A percentile compares a stretch with the other conserved stretches of the same genome.
Conservation (phyloP, 2,329 filamentous ascomycete species). For the Calonectria naviculata region DNA sequence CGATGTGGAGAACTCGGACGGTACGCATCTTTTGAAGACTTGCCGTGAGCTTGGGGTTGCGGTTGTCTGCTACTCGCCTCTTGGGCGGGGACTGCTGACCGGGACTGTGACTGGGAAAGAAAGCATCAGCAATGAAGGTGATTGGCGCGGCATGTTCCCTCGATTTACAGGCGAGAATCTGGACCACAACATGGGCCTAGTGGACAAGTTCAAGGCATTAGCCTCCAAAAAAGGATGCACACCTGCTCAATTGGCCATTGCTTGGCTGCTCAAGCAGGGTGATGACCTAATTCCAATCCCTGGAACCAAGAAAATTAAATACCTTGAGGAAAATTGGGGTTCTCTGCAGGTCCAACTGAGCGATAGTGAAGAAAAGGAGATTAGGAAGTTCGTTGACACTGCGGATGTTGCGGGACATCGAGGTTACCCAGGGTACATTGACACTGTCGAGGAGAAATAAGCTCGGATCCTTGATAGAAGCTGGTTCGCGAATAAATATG, state of each 20-base stretch:
- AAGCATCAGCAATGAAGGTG: slow-evolving; percentile 40
- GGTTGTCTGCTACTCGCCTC: slow-evolving; percentile 67
- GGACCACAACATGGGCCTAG: slow-evolving; percentile 62
- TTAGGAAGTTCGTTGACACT: slow-evolving; percentile 32
- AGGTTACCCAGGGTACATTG: not conserved
- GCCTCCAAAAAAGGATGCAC: slow-evolving; percentile 65
- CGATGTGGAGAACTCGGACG: slow-evolving; percentile 64
- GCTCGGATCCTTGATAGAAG: not conserved
- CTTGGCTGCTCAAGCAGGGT: slow-evolving; percentile 70
- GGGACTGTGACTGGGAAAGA: slow-evolving; percentile 59
- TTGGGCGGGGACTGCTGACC: slow-evolving; percentile 68
- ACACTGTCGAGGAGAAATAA: not conserved
- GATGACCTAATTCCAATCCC: slow-evolving; percentile 67
- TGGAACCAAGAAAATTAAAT: slow-evolving; percentile 53
- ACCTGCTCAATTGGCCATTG: slow-evolving; percentile 65
- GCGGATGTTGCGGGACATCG: slow-evolving; percentile 21
- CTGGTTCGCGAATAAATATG: no score
- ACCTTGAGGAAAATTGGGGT: slow-evolving; percentile 54
- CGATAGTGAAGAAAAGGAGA: slow-evolving; percentile 42
- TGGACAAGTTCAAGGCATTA: slow-evolving; percentile 59
- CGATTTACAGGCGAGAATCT: slow-evolving; percentile 34
- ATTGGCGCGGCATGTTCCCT: slow-evolving; percentile 11
- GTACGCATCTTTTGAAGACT: slow-evolving; percentile 60
- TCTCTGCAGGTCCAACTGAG: slow-evolving; percentile 42
- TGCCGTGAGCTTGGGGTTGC: slow-evolving; percentile 68